Base-by-base conservation (phyloP, 164 flowering plant genomes). In the Nymphaea thermarum region DNA sequence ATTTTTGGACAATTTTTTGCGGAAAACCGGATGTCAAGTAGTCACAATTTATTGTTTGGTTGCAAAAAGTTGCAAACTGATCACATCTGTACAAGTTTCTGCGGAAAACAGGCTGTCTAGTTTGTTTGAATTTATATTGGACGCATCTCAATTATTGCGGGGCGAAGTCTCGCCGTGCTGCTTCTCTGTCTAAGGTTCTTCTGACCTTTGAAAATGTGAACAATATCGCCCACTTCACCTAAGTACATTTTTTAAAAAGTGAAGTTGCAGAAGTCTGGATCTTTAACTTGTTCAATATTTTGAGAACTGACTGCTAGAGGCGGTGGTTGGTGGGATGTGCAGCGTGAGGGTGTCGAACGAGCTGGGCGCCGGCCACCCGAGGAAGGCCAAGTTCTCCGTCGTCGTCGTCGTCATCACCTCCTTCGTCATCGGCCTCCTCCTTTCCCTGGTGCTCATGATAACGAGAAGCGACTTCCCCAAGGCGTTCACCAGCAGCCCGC, bases 271-370 rank as follows among this genome's bases (percentile, higher is more conserved):
- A 8, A 43, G 18, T 43, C 17, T 2, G 2, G 16, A 57, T 57
- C 16, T 57, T 57, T 65, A 42, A 0, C 3, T 44, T 12, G 11
- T 12, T 8, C 0, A 5, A 11, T 36, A 25, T 60, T 4, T 16
- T 0, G 51, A 16, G 3, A 14, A 6, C 55, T 3, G 2, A 6
- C 25, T 53, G 2, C 42, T 12, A 25, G 4, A 2, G 47, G 14
- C 17, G 36, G 36, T 25, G 36, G 36, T 25, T 25, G 36, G 36
- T 25, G 36, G 36, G 36, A 25, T 68, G 42, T 75, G 76, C 81
- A 86, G 90, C 72, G 90, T 88, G 73, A 80, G 89, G 72, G 81
- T 88, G 36, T 85, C 90, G 14, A 86, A 86, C 70, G 90, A 88
- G 74, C 76, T 86, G 4, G 94, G 89, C 6, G 86, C 91, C 43